Base-by-base conservation (phyloP, 331 rosid species). In the Quercus tomentella region DNA sequence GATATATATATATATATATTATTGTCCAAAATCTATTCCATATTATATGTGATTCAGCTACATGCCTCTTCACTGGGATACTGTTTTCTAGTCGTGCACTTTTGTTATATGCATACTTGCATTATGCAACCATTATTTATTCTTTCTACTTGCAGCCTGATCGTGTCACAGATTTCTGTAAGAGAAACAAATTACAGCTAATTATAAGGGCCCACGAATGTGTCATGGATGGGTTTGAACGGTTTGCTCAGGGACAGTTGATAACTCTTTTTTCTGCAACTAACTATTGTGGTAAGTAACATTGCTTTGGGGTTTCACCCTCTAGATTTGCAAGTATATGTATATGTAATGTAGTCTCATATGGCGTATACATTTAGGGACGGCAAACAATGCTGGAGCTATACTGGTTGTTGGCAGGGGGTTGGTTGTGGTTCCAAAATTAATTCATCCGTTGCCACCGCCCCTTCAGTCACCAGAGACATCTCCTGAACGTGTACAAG, bases 351-450 rank as follows among this genome's bases (percentile, higher is more conserved):
- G 41, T 72, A 55, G 79, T 77, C 90, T 88, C 23, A 83, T 54
- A 63, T 72, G 26, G 74, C 37, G 57, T 65, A 70, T 79, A 15
- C 56, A 18, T 83, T 41, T 61, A 96, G 99, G 99, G 86, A 96
- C 98, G 76, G 99, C 98, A 63, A 96, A 93, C 91, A 96, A 96
- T 76, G 99, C 99, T 61, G 99, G 99, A 79, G 99, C 99, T 22
- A 96, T 96, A 79, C 86, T 96, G 75, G 98, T 96, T 5, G 90
- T 96, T 70, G 99, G 99, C 20, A 93, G 99, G 87, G 99, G 98
- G 35, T 88, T 96, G 91, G 99, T 96, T 33, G 99, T 96, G 81
- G 98, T 96, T 82, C 99, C 99, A 35, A 96, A 96, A 83, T 82
- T 96, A 80, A 96, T 96, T 70, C 99, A 96, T 84, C 99, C 99